Conservation (phyloP, 805 yeast genomes). For the Kodamaea kaohsiungensis region DNA sequence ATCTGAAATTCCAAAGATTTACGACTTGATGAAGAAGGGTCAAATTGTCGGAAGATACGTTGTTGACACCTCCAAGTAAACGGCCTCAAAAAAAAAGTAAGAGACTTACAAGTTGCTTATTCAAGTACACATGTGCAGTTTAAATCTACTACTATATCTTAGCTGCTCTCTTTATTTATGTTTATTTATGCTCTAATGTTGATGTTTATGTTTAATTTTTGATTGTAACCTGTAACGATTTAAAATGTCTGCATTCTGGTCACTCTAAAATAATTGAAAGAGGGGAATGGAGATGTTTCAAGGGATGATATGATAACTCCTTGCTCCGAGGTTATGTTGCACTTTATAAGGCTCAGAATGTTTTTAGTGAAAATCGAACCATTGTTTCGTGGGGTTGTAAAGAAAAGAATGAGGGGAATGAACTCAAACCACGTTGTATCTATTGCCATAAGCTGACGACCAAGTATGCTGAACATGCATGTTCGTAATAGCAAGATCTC, state of each 20-base stretch:
- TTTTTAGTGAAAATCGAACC: too few relatives aligned
- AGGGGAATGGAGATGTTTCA: too few relatives aligned
- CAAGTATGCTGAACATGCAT: background rate
- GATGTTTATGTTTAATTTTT: background rate
- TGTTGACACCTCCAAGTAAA: conserved; percentile 30
- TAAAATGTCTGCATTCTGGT: too few relatives aligned
- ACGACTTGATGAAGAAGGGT: conserved; percentile 43
- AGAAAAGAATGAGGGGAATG: too few relatives aligned
- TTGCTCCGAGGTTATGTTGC: too few relatives aligned
- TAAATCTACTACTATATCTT: background rate
- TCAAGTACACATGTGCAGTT: too few relatives aligned
- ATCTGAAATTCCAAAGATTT: conserved; percentile 40
- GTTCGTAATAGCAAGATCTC: background rate
- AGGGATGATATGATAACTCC: too few relatives aligned
- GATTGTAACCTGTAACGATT: background rate
- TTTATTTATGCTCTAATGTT: conserved; percentile 2
- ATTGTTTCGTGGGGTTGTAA: too few relatives aligned
- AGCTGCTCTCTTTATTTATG: background rate
- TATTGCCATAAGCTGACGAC: too few relatives aligned
- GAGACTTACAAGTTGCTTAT: background rate
- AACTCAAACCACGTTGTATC: too few relatives aligned
- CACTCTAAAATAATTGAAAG: too few relatives aligned
- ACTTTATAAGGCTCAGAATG: too few relatives aligned
- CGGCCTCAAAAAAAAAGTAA: background rate
- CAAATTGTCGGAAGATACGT: conserved; percentile 46